These are phyloP conservation scores for thale cress (Arabidopsis thaliana) DNA, from an alignment of 345 rosid genomes.

Conservation along the genomic window TAIR10.1 NC_003070.9:9643501-9644000, in stretches of 20 bases:
- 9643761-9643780: slow-evolving; percentile 64
- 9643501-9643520: slow-evolving; percentile 45
- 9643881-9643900: slow-evolving; percentile 73
- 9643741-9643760: slow-evolving; percentile 80
- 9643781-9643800: slow-evolving; percentile 16
- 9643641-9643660: slow-evolving; percentile 63
- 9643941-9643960: slow-evolving; percentile 3
- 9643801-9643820: not conserved
- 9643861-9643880: slow-evolving; percentile 53
- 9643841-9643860: slow-evolving; percentile 56
- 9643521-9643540: slow-evolving; percentile 19
- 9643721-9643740: slow-evolving; percentile 94
- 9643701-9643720: slow-evolving; percentile 92
- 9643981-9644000: slow-evolving; percentile 66
- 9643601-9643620: slow-evolving; percentile 56
- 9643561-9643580: not conserved
- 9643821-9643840: slow-evolving; percentile 20
- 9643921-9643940: not conserved
- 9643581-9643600: slow-evolving; percentile 35
- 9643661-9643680: slow-evolving; percentile 96
- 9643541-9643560: not conserved
- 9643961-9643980: slow-evolving; percentile 1
- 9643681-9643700: slow-evolving; percentile 79
- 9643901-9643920: slow-evolving; percentile 46
- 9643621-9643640: slow-evolving; percentile 50